Base-by-base conservation (phyloP, 495 filamentous ascomycete species). In the Penicillium canescens region DNA sequence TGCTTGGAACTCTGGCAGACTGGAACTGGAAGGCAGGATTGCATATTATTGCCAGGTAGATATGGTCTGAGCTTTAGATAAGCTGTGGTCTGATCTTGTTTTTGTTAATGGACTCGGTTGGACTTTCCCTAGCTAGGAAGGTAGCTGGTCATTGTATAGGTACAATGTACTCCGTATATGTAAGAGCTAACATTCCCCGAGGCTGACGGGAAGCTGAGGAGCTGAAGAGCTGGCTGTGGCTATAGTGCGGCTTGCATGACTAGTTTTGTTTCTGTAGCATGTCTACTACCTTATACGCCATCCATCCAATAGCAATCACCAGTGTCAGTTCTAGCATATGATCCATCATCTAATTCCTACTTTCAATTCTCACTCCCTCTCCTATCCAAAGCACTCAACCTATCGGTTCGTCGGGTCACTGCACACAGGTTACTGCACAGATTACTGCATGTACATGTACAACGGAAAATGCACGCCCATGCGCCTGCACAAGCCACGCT, bases 401-500 rank as follows among this genome's bases (percentile, higher is more conserved):
- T 42, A 35, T 39, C 48, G 14, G 28, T 40, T 23, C 14, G 20
- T 50, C 48, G 20, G 40, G 39, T 50, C 48, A 48, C 12, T 31
- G 42, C 28, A 31, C 28, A 31, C 28, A 31, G 28, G 5, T 5
- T 18, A 18, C 18, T 31, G 28, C 28, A 31, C 28, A 31, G 23
- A 24, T 24, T 31, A 31, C 28, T 31, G 6, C 28, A 31, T 31
- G 28, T 31, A 31, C 28, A 31, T 31, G 28, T 31, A 31, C 28
- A 31, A 31, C 28, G 28, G 28, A 31, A 31, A 31, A 31, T 31
- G 28, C 28, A 31, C 18, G 18, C 18, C 2, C 28, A 31, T 31
- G 28, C 28, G 8, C 18, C 28, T 41, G 42, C 52, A 59, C 41
- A 33, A 53, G 47, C 56, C 46, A 52, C 18, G 28, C 16, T 42